These are phyloP conservation scores for Hygrophoropsis aurantiaca DNA, from an alignment of 768 basidiomycete genomes.

Conservation along the genomic window DNA sequence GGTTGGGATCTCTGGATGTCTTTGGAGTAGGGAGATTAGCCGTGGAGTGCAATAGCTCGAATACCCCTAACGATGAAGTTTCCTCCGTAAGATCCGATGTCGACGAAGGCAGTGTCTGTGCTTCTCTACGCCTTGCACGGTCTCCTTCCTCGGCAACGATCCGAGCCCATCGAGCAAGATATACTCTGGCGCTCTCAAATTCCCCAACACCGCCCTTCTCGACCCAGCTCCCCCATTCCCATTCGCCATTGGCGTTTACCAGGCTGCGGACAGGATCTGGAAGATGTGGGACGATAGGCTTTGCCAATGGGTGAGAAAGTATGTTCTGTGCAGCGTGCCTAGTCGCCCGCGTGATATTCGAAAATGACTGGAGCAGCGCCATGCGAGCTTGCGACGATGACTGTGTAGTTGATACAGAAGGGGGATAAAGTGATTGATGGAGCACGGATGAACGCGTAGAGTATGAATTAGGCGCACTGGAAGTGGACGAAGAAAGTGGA, in stretches of 20 bases:
- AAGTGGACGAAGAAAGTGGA: slow-evolving; percentile 48
- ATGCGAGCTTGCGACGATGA: slow-evolving; percentile 69
- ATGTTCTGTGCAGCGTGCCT: slow-evolving; percentile 94
- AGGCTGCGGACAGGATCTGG: slow-evolving; percentile 92
- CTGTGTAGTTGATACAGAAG: slow-evolving; percentile 50
- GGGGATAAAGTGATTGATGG: slow-evolving; percentile 68
- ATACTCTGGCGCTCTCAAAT: slow-evolving; percentile 94
- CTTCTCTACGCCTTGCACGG: slow-evolving; percentile 78
- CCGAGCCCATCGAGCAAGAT: slow-evolving; percentile 95
- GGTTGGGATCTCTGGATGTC: slow-evolving; percentile 74
- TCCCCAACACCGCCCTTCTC: slow-evolving; percentile 92
- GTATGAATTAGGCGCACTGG: slow-evolving; percentile 49
- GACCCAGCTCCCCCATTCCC: slow-evolving; percentile 92
- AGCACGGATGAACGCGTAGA: slow-evolving; percentile 72
- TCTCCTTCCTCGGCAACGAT: slow-evolving; percentile 99
- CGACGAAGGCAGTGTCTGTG: slow-evolving; percentile 60
- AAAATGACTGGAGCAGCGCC: slow-evolving; percentile 90
- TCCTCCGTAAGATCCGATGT: slow-evolving; percentile 54
- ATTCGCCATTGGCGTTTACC: slow-evolving; percentile 87
- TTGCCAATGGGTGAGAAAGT: slow-evolving; percentile 91
- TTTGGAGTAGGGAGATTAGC: slow-evolving; percentile 81
- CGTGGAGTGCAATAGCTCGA: slow-evolving; percentile 80
- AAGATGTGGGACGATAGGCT: slow-evolving; percentile 93
- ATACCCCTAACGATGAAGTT: slow-evolving; percentile 77
- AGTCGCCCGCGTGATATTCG: slow-evolving; percentile 90